Percentiles rank a stretch among this genome's conserved stretches.
These are phyloP conservation scores for Drechslera avenae DNA, from an alignment of 2,329 filamentous ascomycete species.

Conservation along the genomic window DNA sequence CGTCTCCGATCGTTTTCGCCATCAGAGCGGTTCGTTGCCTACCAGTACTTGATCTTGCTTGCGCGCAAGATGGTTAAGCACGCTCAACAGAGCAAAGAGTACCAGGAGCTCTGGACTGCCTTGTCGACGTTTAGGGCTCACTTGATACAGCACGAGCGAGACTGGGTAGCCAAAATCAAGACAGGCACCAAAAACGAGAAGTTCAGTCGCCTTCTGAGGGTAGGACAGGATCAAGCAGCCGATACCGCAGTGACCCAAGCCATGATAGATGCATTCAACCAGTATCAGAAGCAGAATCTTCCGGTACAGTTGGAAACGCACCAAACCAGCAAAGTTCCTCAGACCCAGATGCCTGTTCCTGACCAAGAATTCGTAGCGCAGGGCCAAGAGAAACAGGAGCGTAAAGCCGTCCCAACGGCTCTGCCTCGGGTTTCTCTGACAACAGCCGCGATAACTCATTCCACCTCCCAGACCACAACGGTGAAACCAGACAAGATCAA, in stretches of 20 bases:
- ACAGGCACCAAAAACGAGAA: background rate
- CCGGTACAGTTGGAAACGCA: too few relatives aligned
- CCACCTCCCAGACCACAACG: too few relatives aligned
- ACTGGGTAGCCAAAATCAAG: background rate
- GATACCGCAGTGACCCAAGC: background rate
- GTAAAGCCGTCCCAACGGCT: background rate
- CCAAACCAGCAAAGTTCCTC: background rate
- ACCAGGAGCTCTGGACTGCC: background rate
- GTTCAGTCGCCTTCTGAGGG: background rate
- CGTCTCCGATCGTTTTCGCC: background rate
- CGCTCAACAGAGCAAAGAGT: background rate
- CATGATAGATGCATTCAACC: background rate
- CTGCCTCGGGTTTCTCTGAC: background rate
- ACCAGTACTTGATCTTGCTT: background rate
- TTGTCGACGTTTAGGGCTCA: background rate
- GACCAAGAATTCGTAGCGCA: background rate
- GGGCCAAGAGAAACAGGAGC: too few relatives aligned
- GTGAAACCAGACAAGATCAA: background rate
- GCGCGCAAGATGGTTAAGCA: background rate
- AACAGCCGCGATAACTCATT: fast-evolving
- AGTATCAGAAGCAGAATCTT: background rate
- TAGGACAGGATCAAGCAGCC: background rate
- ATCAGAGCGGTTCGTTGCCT: background rate
- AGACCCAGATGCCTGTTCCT: background rate
- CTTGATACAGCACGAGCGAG: background rate